Conservation (phyloP, 345 rosid genomes). For the Odontarrhena argentea region DNA sequence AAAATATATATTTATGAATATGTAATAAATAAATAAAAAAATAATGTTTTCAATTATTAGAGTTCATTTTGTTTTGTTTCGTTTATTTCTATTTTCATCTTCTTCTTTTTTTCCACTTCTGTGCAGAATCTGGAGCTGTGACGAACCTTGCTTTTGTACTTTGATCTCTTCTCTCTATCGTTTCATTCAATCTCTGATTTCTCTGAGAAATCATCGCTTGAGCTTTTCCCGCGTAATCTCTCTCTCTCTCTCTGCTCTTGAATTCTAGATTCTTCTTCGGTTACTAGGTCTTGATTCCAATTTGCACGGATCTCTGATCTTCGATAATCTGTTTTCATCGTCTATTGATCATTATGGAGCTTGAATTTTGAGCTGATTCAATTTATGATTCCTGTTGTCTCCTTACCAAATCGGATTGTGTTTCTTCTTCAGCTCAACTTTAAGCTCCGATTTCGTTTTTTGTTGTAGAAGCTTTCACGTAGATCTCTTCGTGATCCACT, state of each 20-base stretch:
- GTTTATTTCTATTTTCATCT: background rate
- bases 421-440: conserved; percentile 29
- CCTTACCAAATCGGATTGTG: conserved; percentile 11
- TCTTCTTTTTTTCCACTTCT: conserved; percentile 14
- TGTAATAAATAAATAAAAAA: no score
- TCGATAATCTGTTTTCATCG: background rate
- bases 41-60: no score
- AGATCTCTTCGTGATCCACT: conserved; percentile 25
- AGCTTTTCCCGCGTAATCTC: conserved; percentile 36
- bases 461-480: conserved; percentile 11
- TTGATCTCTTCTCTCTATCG: conserved; percentile 21
- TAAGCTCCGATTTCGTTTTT: conserved; percentile 29
- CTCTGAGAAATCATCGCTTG: conserved; percentile 11
- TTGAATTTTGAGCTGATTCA: conserved; percentile 10
- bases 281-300: conserved; percentile 32
- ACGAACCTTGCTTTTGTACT: conserved; percentile 21
- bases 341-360: conserved; percentile 17
- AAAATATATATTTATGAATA: no score
- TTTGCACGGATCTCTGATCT: conserved; percentile 37
- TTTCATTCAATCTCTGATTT: conserved; percentile 1
- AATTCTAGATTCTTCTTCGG: conserved; percentile 33
- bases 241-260: background rate
- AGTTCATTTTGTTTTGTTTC: no score
- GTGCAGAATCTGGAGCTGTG: conserved; percentile 29
- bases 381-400: background rate